phyloP scores from a whole-genome alignment of 2,329 filamentous ascomycete genomes.

The Talaromyces sp. region DNA sequence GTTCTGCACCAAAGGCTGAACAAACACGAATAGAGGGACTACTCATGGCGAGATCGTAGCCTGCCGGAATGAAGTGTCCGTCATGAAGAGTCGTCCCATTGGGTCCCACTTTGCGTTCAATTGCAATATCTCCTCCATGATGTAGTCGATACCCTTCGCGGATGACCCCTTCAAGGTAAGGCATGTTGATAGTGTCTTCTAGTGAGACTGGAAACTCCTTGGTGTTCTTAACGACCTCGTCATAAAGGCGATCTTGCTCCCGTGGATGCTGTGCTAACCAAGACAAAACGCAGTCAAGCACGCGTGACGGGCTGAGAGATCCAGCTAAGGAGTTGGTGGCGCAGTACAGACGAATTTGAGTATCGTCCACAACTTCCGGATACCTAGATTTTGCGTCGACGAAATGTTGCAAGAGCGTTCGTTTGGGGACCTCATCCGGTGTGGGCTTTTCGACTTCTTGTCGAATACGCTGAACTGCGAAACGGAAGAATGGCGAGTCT shows the following conservation, averaged over 20 bases:
- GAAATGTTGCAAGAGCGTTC: slow-evolving; percentile 12
- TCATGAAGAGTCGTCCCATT: slow-evolving; percentile 8
- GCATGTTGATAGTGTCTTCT: slow-evolving; percentile 9
- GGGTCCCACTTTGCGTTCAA: slow-evolving; percentile 12
- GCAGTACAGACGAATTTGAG: slow-evolving; percentile 12
- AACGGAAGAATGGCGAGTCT: slow-evolving; percentile 14
- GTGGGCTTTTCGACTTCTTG: slow-evolving; percentile 12
- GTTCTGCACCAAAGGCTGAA: slow-evolving; percentile 5
- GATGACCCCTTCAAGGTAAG: slow-evolving; percentile 8
- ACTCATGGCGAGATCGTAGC: slow-evolving; percentile 12
- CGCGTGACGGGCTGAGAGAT: slow-evolving; percentile 13
- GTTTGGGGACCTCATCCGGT: slow-evolving; percentile 1
- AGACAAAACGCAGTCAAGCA: slow-evolving; percentile 11
- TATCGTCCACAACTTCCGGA: slow-evolving; percentile 11
- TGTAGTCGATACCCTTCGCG: slow-evolving; percentile 11
- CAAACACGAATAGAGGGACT: slow-evolving; percentile 13
- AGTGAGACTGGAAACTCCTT: slow-evolving; percentile 4
- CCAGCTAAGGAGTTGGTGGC: slow-evolving; percentile 11
- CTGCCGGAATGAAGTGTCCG: slow-evolving; percentile 7
- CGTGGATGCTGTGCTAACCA: slow-evolving; percentile 10
- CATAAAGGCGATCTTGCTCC: slow-evolving; percentile 7
- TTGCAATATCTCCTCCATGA: slow-evolving; percentile 13
- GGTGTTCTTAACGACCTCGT: not conserved
- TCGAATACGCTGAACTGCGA: slow-evolving; percentile 10
- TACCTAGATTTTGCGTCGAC: slow-evolving; percentile 12